Conservation (phyloP, 495 filamentous ascomycete species). For the Annulohypoxylon maeteangense region DNA sequence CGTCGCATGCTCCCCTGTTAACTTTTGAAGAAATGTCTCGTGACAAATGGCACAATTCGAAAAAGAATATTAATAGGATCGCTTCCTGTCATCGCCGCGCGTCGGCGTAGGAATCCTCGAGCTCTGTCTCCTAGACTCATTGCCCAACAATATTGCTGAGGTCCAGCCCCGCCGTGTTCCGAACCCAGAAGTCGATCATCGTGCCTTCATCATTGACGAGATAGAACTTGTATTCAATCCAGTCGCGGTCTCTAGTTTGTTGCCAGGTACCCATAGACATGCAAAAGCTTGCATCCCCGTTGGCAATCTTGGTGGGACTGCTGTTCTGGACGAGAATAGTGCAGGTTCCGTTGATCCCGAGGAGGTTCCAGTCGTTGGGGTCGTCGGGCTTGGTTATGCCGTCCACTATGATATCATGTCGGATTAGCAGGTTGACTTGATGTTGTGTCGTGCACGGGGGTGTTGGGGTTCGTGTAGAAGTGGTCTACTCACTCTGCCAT, state of each 20-base stretch:
- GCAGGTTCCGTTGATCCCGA: background rate
- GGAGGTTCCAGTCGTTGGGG: background rate
- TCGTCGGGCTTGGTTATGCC: background rate
- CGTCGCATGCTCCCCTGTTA: background rate
- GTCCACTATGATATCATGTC: background rate
- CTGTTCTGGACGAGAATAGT: constrained; percentile 26
- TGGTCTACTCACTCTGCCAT: background rate
- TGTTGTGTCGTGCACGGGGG: too few relatives aligned
- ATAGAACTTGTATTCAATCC: constrained; percentile 12
- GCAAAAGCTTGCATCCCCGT: constrained; percentile 22
- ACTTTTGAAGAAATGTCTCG: background rate
- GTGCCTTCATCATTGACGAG: background rate
- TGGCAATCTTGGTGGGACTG: constrained; percentile 21
- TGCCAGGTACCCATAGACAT: constrained; percentile 19
- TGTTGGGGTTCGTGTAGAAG: too few relatives aligned
- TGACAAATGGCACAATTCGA: background rate
- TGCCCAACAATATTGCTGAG: background rate
- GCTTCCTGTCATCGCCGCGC: too few relatives aligned
- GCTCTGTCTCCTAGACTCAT: too few relatives aligned
- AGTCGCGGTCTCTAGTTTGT: background rate
- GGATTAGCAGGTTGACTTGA: background rate
- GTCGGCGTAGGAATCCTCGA: background rate
- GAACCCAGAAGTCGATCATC: background rate
- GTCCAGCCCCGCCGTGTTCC: background rate
- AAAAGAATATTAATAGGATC: background rate